These are phyloP conservation scores for Colletotrichum higginsianum DNA, from an alignment of 2,329 filamentous ascomycete species.

Conservation along the genomic window DNA sequence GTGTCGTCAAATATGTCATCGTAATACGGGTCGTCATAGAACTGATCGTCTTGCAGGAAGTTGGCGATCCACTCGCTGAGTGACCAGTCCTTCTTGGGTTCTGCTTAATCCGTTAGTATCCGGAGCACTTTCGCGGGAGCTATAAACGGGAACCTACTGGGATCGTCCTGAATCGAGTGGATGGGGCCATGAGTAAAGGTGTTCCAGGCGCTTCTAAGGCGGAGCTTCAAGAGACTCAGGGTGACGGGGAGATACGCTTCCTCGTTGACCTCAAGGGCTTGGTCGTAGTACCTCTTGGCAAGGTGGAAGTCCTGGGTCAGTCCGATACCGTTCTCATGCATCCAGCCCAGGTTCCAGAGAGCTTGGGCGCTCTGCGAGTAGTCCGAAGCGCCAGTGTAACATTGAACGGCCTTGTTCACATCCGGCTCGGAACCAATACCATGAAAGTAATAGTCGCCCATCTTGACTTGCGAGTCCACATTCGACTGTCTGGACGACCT, in stretches of 20 bases:
- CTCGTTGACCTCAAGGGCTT: conserved; percentile 89
- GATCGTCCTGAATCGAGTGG: conserved; percentile 92
- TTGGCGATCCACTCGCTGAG: conserved; percentile 89
- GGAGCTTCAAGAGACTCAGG: conserved; percentile 87
- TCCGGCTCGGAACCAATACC: conserved; percentile 83
- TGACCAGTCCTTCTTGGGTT: conserved; percentile 80
- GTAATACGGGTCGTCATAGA: conserved; percentile 73
- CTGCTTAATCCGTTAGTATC: conserved; percentile 60
- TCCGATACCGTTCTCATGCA: conserved; percentile 97
- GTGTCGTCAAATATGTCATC: conserved; percentile 70
- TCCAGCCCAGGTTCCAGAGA: conserved; percentile 98
- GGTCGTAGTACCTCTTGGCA: conserved; percentile 95
- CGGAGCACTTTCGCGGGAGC: not conserved
- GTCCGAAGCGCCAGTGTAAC: conserved; percentile 93
- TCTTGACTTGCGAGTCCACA: conserved; percentile 94
- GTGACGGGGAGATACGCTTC: conserved; percentile 96
- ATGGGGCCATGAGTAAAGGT: conserved; percentile 90
- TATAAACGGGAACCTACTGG: conserved; percentile 69
- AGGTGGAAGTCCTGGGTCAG: conserved; percentile 97
- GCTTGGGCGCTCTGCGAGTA: conserved; percentile 94
- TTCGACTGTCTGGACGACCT: conserved; percentile 94
- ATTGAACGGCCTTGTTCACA: conserved; percentile 89
- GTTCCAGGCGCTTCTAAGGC: conserved; percentile 93
- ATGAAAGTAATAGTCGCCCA: conserved; percentile 96
- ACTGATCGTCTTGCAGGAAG: conserved; percentile 81